Conservation (phyloP, 148 eudicot species). For the Rhododendron molle region DNA sequence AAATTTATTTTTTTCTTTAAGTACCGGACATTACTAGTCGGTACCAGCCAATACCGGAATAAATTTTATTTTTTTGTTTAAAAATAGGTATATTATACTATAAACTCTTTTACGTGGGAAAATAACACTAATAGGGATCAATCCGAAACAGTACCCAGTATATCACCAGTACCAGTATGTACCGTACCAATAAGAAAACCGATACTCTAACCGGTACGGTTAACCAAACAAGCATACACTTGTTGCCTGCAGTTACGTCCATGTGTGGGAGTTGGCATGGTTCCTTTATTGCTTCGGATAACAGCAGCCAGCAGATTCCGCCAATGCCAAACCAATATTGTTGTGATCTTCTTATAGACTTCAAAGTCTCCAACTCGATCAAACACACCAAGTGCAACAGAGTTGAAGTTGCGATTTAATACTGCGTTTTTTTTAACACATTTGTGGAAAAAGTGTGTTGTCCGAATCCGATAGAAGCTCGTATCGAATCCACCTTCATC, state of each 20-base stretch:
- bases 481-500: no score
- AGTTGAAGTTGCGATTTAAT: neutral
- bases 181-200: no score
- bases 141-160: no score
- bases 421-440: no score
- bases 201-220: neutral
- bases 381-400: neutral
- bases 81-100: no score
- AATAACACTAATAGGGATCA: no score
- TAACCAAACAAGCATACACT: neutral
- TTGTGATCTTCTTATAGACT: neutral
- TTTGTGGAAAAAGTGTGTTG: neutral
- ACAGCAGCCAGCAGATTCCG: neutral
- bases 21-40: no score
- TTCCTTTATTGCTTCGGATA: neutral
- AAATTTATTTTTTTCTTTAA: no score
- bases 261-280: neutral
- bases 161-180: no score
- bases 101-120: no score
- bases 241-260: neutral
- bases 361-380: neutral
- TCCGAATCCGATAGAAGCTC: neutral
- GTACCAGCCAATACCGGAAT: no score
- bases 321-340: neutral
- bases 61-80: no score